Conservation (phyloP, 1,284 basidiomycete species). For the Cystobasidium pallidum region DNA sequence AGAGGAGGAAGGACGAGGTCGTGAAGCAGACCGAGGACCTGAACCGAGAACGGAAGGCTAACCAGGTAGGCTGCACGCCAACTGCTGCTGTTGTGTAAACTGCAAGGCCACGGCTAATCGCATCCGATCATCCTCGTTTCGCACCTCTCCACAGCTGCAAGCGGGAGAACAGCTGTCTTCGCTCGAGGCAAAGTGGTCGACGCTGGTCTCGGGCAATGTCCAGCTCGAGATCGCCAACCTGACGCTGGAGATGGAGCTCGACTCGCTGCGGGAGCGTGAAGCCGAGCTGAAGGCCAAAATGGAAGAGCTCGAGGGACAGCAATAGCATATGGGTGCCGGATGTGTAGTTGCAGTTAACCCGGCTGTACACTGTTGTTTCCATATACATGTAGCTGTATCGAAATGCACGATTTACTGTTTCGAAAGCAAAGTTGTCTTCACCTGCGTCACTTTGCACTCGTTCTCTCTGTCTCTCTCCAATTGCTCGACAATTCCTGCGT, state of each 20-base stretch:
- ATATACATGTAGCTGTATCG: constrained; percentile 4
- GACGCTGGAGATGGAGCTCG: constrained; percentile 73
- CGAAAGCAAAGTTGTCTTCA: no score
- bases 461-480: background rate
- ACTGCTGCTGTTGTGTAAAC: constrained; percentile 45
- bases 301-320: constrained; percentile 13
- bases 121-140: constrained; percentile 3
- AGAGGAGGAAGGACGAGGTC: constrained; percentile 70
- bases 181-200: constrained; percentile 83
- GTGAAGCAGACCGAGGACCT: constrained; percentile 77
- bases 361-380: constrained; percentile 1
- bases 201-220: constrained; percentile 79
- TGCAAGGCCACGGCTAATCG: background rate
- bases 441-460: background rate
- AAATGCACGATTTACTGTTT: no score
- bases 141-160: constrained; percentile 62
- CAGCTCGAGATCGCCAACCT: constrained; percentile 92
- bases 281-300: constrained; percentile 47
- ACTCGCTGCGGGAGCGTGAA: constrained; percentile 54
- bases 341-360: background rate
- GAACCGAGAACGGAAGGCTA: constrained; percentile 82
- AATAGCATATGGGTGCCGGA: background rate
- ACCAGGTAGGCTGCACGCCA: constrained; percentile 64
- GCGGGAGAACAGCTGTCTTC: constrained; percentile 74
- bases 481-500: background rate